These are phyloP conservation scores for Xylariales sp. DNA, from an alignment of 2,329 filamentous ascomycete species.

Conservation along the genomic window DNA sequence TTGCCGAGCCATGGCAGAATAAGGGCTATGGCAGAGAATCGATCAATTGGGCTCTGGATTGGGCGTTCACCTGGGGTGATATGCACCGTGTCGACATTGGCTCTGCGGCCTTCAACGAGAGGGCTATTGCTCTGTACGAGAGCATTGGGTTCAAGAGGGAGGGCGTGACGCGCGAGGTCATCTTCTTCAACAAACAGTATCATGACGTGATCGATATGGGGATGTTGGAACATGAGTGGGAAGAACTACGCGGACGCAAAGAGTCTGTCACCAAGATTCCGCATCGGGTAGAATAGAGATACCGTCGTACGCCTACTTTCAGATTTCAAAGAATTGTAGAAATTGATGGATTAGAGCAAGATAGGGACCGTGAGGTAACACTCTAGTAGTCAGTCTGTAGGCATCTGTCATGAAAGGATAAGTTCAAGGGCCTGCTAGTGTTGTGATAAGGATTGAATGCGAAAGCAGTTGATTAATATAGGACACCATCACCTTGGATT, in stretches of 20 bases:
- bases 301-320: background rate
- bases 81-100: slow-evolving; percentile 38
- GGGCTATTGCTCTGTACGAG: slow-evolving; percentile 38
- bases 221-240: slow-evolving; percentile 37
- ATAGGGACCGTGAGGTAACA: too few species aligned
- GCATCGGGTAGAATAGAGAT: background rate
- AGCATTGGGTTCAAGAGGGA: slow-evolving; percentile 40
- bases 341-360: too few species aligned
- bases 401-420: too few species aligned
- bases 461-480: too few species aligned
- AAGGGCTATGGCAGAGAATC: slow-evolving; percentile 42
- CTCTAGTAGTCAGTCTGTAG: too few species aligned
- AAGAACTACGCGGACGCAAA: slow-evolving; percentile 7
- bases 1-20: slow-evolving; percentile 29
- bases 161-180: slow-evolving; percentile 34
- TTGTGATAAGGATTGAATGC: too few species aligned
- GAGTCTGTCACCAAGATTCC: background rate
- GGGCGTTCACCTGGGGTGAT: slow-evolving; percentile 39
- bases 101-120: slow-evolving; percentile 36
- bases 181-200: slow-evolving; percentile 40
- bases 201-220: slow-evolving; percentile 27
- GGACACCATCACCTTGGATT: too few species aligned
- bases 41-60: slow-evolving; percentile 41
- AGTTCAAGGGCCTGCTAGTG: too few species aligned
- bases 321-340: too few species aligned